A percentile compares a stretch with the other conserved stretches of the same genome.
Evolutionary conservation across 768 basidiomycete genomes (phyloP).

Genomic region (Tubosaeta brunneosetosa): DNA sequence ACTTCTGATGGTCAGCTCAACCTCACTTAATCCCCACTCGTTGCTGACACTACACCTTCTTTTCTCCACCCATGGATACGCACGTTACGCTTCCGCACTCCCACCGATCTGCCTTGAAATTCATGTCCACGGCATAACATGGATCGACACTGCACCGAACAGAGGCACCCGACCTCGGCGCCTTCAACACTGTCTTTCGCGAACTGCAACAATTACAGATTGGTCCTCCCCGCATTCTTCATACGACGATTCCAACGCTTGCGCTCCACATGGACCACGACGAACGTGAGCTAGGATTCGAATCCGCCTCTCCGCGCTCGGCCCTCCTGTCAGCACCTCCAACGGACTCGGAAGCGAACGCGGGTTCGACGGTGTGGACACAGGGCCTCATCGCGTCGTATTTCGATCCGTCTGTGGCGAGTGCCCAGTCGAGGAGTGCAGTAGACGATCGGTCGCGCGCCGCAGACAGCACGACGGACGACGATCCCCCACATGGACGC

Average conservation of each 20-base stretch:
- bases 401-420: constrained; percentile 36
- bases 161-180: constrained; percentile 71
- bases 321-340: constrained; percentile 20
- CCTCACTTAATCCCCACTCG: background rate
- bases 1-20: constrained; percentile 45
- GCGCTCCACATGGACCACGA: constrained; percentile 10
- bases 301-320: constrained; percentile 27
- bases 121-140: constrained; percentile 9
- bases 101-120: constrained; percentile 1
- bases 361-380: constrained; percentile 63
- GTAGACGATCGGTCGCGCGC: constrained; percentile 25
- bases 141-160: constrained; percentile 4
- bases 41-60: background rate
- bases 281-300: constrained; percentile 24
- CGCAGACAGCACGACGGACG: constrained; percentile 18
- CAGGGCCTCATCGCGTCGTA: constrained; percentile 56
- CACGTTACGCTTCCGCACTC: constrained; percentile 3
- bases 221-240: constrained; percentile 29
- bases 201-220: constrained; percentile 57
- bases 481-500: constrained; percentile 4
- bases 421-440: constrained; percentile 22
- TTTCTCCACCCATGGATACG: background rate
- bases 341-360: constrained; percentile 37
- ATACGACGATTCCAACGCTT: constrained; percentile 13
- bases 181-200: constrained; percentile 66